Percentiles rank a stretch among this genome's conserved stretches.
phyloP scores from a whole-genome alignment of 2,329 filamentous ascomycete genomes.

The Neofusicoccum parvum region DNA sequence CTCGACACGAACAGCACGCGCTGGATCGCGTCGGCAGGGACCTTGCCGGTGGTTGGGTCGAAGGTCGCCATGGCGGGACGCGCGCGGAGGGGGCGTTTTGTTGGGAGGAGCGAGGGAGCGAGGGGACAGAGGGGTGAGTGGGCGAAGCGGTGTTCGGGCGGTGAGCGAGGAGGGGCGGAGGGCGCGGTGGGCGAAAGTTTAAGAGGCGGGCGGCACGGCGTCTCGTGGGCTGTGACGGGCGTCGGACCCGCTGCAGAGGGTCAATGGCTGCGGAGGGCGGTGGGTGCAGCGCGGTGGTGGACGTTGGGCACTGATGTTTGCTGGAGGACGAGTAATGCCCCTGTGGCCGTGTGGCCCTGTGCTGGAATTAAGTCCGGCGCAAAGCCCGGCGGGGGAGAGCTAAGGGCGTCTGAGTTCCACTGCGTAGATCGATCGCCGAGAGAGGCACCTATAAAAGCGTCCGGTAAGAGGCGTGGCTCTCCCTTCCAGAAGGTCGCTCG shows the following conservation, averaged over 20 bases:
- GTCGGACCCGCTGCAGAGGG: background rate
- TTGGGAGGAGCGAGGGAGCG: background rate
- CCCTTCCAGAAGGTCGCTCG: constrained; percentile 8
- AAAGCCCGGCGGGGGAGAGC: constrained; percentile 1
- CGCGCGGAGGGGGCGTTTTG: background rate
- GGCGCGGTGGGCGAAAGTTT: background rate
- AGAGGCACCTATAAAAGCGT: constrained; percentile 11
- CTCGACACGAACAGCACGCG: constrained; percentile 77
- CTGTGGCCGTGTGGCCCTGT: background rate
- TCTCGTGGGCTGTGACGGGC: background rate
- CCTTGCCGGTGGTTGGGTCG: constrained; percentile 71
- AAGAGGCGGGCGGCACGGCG: background rate
- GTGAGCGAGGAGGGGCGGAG: background rate
- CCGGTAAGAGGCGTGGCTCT: background rate
- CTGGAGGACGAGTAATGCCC: background rate
- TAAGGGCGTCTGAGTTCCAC: background rate
- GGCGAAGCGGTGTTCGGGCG: background rate
- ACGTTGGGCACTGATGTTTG: constrained; percentile 5
- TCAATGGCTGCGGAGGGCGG: constrained; percentile 3
- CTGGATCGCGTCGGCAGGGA: constrained; percentile 78
- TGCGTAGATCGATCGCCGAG: constrained; percentile 4
- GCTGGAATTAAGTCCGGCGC: constrained; percentile 2
- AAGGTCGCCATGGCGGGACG: constrained; percentile 58
- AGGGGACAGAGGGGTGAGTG: background rate
- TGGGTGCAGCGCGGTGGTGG: background rate